Conservation (phyloP, 2,329 filamentous ascomycete species). For the Ilyonectria destructans region DNA sequence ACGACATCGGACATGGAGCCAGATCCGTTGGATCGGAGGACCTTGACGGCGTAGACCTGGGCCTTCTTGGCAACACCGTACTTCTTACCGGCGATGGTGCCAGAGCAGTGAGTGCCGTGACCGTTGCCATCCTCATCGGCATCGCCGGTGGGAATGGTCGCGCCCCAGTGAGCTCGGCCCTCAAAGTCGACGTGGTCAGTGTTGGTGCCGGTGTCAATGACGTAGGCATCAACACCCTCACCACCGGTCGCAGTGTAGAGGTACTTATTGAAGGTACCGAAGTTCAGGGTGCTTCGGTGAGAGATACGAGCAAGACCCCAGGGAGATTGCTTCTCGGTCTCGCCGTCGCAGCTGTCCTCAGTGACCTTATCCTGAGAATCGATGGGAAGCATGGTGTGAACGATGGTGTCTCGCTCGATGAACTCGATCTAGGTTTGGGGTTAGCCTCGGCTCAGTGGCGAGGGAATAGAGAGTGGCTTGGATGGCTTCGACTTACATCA, state of each 20-base stretch:
- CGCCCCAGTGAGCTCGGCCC: conserved; percentile 95
- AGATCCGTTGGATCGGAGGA: conserved; percentile 96
- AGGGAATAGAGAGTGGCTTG: conserved; percentile 14
- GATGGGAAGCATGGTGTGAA: conserved; percentile 81
- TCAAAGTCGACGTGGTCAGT: conserved; percentile 96
- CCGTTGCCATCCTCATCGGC: conserved; percentile 95
- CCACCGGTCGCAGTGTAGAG: conserved; percentile 91
- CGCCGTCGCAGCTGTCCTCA: conserved; percentile 64
- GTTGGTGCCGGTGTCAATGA: conserved; percentile 99
- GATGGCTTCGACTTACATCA: conserved; percentile 80
- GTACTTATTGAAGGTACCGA: conserved; percentile 98
- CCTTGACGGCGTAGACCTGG: conserved; percentile 96
- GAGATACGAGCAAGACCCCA: conserved; percentile 99
- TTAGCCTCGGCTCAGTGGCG: conserved; percentile 36
- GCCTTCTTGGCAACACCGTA: conserved; percentile 99
- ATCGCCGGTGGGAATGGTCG: conserved; percentile 91
- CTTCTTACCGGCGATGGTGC: conserved; percentile 97
- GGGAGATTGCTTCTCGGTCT: conserved; percentile 92
- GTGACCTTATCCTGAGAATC: conserved; percentile 57
- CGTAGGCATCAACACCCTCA: conserved; percentile 98
- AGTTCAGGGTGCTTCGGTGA: conserved; percentile 88
- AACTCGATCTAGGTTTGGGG: conserved; percentile 82
- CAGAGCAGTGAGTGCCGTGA: conserved; percentile 99
- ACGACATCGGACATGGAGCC: conserved; percentile 99
- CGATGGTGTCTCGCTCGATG: conserved; percentile 94